Conservation (phyloP, 306 rosid species). For the Castanopsis chinensis region DNA sequence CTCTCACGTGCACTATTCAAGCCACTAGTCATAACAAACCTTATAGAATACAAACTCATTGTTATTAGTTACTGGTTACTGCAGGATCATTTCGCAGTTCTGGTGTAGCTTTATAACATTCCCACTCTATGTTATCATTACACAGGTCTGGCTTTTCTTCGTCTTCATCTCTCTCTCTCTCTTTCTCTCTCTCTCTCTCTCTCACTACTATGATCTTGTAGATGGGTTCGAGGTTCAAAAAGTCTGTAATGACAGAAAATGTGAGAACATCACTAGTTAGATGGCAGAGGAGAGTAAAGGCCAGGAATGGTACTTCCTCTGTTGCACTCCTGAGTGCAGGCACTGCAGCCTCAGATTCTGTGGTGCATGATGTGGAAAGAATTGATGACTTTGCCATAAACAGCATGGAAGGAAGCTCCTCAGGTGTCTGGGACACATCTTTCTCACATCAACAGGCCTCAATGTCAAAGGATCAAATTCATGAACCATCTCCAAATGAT, state of each 20-base stretch:
- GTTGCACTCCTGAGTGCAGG: slow-evolving; percentile 29
- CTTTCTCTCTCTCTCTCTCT: not conserved
- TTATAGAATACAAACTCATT: not conserved
- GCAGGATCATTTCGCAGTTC: slow-evolving; percentile 70
- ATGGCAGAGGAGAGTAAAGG: slow-evolving; percentile 78
- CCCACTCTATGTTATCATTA: slow-evolving; percentile 84
- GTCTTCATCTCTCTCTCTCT: not conserved
- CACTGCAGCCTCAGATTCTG: slow-evolving; percentile 32
- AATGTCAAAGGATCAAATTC: not conserved
- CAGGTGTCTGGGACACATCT: slow-evolving; percentile 22
- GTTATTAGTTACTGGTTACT: slow-evolving; percentile 1
- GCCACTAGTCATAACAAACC: too few species aligned
- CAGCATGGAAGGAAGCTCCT: slow-evolving; percentile 49
- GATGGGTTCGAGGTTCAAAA: slow-evolving; percentile 90
- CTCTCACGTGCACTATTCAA: too few species aligned
- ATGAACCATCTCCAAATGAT: slow-evolving; percentile 6
- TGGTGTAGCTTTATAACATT: slow-evolving; percentile 96
- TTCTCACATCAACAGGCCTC: slow-evolving; percentile 12
- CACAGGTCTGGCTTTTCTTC: slow-evolving; percentile 57
- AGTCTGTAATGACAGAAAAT: slow-evolving; percentile 62
- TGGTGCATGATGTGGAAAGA: slow-evolving; percentile 15
- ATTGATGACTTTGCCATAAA: slow-evolving; percentile 1
- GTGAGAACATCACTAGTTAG: slow-evolving; percentile 63
- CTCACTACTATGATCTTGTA: slow-evolving; percentile 23
- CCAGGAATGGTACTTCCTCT: slow-evolving; percentile 33